Percentiles rank a stretch among this genome's conserved stretches.
phyloP scores from a whole-genome alignment of 2,329 filamentous ascomycete species.

The Fusarium austroafricanum region DNA sequence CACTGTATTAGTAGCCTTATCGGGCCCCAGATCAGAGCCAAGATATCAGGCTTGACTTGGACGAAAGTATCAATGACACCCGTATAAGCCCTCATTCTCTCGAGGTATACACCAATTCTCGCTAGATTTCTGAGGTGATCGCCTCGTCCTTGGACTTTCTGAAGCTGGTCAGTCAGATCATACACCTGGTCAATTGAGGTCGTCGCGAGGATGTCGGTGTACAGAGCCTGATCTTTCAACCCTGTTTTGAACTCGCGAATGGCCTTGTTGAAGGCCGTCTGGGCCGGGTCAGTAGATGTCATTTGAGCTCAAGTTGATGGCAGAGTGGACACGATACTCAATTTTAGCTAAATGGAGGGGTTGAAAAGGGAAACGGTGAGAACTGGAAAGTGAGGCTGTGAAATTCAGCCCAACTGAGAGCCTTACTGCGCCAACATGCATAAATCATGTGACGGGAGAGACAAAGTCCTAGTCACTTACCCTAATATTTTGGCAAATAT shows the following conservation, averaged over 20 bases:
- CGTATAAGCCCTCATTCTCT: conserved; percentile 45
- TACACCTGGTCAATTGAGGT: conserved; percentile 50
- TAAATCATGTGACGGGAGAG: neutral
- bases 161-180: conserved; percentile 48
- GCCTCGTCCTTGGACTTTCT: too few species aligned
- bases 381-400: neutral
- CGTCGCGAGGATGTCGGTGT: conserved; percentile 35
- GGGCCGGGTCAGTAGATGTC: neutral
- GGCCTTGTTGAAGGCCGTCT: conserved; percentile 6
- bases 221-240: conserved; percentile 29
- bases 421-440: neutral
- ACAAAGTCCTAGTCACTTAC: neutral
- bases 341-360: too few species aligned
- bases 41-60: conserved; percentile 9
- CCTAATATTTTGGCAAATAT: too few species aligned
- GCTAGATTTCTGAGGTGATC: conserved; percentile 38
- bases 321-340: neutral
- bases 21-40: conserved; percentile 25
- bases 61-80: conserved; percentile 10
- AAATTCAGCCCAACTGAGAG: neutral
- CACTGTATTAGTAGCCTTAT: conserved; percentile 4
- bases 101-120: conserved; percentile 46
- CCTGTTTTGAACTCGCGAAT: conserved; percentile 24
- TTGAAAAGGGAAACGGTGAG: neutral
- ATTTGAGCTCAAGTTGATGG: neutral